Evolutionary conservation across 306 rosid genomes (phyloP).

Genomic region (Argentina anserina): DNA sequence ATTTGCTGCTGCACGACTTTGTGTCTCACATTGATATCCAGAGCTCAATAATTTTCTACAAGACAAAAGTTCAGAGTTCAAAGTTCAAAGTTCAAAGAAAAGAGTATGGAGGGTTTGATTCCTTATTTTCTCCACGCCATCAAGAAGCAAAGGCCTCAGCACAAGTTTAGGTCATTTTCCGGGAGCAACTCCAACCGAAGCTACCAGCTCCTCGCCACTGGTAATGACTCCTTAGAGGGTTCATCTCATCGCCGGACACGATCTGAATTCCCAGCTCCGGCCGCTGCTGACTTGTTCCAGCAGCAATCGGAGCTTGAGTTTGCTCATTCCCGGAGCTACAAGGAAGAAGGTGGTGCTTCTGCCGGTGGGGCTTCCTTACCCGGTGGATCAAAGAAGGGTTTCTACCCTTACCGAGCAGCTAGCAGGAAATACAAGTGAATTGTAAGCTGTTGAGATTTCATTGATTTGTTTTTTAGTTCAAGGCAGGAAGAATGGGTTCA

Average conservation of each 20-base stretch:
- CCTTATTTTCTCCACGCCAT: slow-evolving; percentile 68
- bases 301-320: slow-evolving; percentile 25
- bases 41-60: background rate
- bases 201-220: slow-evolving; percentile 56
- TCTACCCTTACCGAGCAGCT: slow-evolving; percentile 7
- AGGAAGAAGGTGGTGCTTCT: slow-evolving; percentile 1
- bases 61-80: background rate
- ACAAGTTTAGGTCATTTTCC: slow-evolving; percentile 41
- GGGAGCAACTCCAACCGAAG: slow-evolving; percentile 48
- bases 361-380: background rate
- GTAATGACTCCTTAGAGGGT: slow-evolving; percentile 35
- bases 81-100: background rate
- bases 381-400: slow-evolving; percentile 9
- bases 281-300: slow-evolving; percentile 22
- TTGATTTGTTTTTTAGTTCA: background rate
- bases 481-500: background rate
- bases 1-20: background rate
- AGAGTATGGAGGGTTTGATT: slow-evolving; percentile 74
- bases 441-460: background rate
- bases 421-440: background rate
- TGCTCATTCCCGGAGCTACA: slow-evolving; percentile 6
- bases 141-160: slow-evolving; percentile 53
- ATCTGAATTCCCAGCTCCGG: slow-evolving; percentile 55
- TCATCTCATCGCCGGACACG: slow-evolving; percentile 71
- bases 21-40: background rate